Conservation (phyloP, 768 basidiomycete genomes). For the Dictyophora rubrovolvata region DNA sequence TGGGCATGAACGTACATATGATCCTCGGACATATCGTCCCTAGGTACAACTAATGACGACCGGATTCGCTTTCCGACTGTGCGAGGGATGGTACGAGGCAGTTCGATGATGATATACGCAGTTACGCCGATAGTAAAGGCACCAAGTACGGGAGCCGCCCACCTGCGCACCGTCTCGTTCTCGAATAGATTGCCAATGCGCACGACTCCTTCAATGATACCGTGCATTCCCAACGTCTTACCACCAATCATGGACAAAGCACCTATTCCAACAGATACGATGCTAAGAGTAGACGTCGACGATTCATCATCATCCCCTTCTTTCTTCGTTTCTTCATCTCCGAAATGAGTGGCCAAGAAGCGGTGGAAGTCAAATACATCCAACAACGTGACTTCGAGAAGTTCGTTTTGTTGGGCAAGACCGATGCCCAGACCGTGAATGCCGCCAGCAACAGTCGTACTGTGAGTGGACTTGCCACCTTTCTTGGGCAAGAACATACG, state of each 20-base stretch:
- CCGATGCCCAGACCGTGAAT: constrained; percentile 73
- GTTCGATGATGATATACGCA: constrained; percentile 75
- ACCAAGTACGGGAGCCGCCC: constrained; percentile 81
- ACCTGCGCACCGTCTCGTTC: constrained; percentile 71
- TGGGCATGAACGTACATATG: constrained; percentile 54
- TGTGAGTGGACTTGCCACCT: constrained; percentile 21
- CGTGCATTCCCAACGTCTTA: constrained; percentile 64
- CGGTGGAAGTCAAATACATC: constrained; percentile 84
- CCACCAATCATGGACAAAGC: constrained; percentile 86
- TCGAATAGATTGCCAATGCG: constrained; percentile 70
- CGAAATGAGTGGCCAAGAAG: constrained; percentile 64
- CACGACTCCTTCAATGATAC: constrained; percentile 68
- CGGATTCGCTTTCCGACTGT: constrained; percentile 82
- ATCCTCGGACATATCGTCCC: constrained; percentile 37
- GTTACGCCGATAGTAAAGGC: constrained; percentile 62
- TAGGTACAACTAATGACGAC: constrained; percentile 42
- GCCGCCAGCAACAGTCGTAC: constrained; percentile 67
- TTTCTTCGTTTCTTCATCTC: constrained; percentile 28
- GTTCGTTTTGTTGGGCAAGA: constrained; percentile 63
- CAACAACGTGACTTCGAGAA: constrained; percentile 69
- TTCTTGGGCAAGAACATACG: constrained; percentile 77
- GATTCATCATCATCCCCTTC: constrained; percentile 30
- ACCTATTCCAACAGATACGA: constrained; percentile 71
- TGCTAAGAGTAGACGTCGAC: constrained; percentile 53
- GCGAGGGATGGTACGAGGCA: constrained; percentile 80